Evolutionary conservation across 768 basidiomycete species (phyloP), one percentile per base, ranked within the genome.

Genomic region (Hypholoma sublateritium): DNA sequence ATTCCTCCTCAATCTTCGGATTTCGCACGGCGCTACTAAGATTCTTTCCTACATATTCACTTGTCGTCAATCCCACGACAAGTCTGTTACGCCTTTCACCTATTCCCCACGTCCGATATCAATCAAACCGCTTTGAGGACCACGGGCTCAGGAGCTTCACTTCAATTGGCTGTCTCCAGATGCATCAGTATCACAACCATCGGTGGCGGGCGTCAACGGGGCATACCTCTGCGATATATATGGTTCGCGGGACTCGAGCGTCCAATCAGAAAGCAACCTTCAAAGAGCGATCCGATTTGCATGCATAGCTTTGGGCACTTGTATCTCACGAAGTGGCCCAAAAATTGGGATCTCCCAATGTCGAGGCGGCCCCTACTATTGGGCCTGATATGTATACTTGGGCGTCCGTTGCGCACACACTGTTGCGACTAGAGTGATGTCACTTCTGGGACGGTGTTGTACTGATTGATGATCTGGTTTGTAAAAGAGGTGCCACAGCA

Each of bases 261-360:
- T 32, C 28, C 28, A 32, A 32, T 32, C 28, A 32, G 28, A 32
- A 5, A 32, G 28, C 28, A 6, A 9, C 28, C 9, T 32, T 37
- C 7, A 42, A 14, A 48, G 41, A 19, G n/a, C 17, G 28, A 21
- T 39, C 16, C 50, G 39, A 36, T 32, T 2, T 32, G 28, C 16
- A n/a, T 32, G 22, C 6, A 36, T 39, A 9, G 25, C 7, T 21
- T 17, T 4, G 14, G 35, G 21, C 5, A 14, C 8, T 16, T 24
- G 17, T 19, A 17, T 56, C 55, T 16, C 55, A 56, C 55, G 55
- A 32, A 17, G 14, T 9, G 44, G 55, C 55, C 55, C 55, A 37
- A 49, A 22, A 56, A 19, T 56, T 41, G 46, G 55, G 55, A 41
- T 39, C 37, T 28, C 12, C 37, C 39, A 41, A 47, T 14, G 43